phyloP scores from a whole-genome alignment of 495 filamentous ascomycete genomes.

The Xylaria cubensis region DNA sequence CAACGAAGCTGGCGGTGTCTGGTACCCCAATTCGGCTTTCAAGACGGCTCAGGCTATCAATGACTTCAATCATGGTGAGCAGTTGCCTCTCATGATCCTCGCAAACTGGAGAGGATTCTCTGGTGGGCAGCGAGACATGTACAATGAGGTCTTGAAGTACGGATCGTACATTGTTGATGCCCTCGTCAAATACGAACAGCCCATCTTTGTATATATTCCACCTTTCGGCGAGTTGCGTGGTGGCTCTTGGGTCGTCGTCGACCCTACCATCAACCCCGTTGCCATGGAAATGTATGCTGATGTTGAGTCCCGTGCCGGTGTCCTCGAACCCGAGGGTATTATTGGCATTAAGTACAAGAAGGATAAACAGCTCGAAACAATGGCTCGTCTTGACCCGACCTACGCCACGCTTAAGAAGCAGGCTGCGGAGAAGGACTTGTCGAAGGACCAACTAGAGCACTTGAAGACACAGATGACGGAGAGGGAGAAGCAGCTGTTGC shows the following conservation, averaged over 20 bases:
- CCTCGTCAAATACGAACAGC: conserved; percentile 97
- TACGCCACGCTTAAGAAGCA: conserved; percentile 85
- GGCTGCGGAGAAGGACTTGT: conserved; percentile 69
- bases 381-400: conserved; percentile 87
- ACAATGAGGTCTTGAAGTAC: conserved; percentile 99
- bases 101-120: conserved; percentile 99
- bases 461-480: conserved; percentile 87
- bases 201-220: conserved; percentile 98
- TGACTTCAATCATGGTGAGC: conserved; percentile 99
- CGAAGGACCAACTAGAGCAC: conserved; percentile 71
- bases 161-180: conserved; percentile 98
- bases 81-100: conserved; percentile 97
- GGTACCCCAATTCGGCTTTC: conserved; percentile 99
- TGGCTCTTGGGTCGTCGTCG: conserved; percentile 98
- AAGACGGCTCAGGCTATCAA: conserved; percentile 98
- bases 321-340: conserved; percentile 97
- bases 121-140: conserved; percentile 99
- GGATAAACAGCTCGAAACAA: conserved; percentile 96
- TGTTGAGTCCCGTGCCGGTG: conserved; percentile 92
- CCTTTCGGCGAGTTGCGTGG: conserved; percentile 96
- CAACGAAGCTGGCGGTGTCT: conserved; percentile 96
- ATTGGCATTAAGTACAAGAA: conserved; percentile 97
- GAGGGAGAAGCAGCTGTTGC: conserved; percentile 87
- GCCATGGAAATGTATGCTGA: conserved; percentile 99
- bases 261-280: conserved; percentile 95